phyloP scores from a whole-genome alignment of 2,329 filamentous ascomycete genomes.

The Sporothrix dimorphospora region DNA sequence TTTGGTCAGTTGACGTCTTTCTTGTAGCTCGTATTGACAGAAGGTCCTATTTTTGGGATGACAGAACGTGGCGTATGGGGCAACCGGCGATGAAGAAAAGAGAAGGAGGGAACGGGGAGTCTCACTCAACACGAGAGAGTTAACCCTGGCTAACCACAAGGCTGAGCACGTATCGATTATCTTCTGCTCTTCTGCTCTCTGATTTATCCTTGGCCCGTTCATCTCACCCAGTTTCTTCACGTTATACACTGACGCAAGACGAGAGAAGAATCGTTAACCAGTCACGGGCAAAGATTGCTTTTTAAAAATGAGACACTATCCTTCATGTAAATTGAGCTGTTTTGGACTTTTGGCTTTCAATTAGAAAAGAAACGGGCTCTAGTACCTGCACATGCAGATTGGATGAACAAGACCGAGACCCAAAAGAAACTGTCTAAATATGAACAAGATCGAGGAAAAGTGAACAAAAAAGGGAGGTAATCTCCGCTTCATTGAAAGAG shows the following conservation, averaged over 20 bases:
- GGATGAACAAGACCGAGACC: background rate
- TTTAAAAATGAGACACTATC: too few species aligned
- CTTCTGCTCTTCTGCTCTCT: background rate
- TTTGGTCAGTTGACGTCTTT: background rate
- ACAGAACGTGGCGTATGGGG: background rate
- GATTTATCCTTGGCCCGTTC: background rate
- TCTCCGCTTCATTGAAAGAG: background rate
- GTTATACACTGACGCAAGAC: background rate
- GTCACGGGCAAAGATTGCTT: background rate
- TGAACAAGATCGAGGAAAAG: background rate
- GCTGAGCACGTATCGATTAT: background rate
- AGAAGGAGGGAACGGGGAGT: background rate
- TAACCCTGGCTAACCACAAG: conserved; percentile 3
- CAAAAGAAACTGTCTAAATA: background rate
- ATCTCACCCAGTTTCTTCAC: background rate
- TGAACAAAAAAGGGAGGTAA: background rate
- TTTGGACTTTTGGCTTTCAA: background rate
- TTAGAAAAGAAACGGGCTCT: background rate
- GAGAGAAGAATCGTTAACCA: too few species aligned
- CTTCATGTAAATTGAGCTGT: background rate
- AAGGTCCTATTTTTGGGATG: background rate
- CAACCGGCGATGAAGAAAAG: background rate
- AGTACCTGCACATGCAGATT: background rate
- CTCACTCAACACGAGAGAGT: background rate
- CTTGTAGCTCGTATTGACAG: background rate